Base-by-base conservation (phyloP, 805 yeast species). In the Peterozyma toletana region DNA sequence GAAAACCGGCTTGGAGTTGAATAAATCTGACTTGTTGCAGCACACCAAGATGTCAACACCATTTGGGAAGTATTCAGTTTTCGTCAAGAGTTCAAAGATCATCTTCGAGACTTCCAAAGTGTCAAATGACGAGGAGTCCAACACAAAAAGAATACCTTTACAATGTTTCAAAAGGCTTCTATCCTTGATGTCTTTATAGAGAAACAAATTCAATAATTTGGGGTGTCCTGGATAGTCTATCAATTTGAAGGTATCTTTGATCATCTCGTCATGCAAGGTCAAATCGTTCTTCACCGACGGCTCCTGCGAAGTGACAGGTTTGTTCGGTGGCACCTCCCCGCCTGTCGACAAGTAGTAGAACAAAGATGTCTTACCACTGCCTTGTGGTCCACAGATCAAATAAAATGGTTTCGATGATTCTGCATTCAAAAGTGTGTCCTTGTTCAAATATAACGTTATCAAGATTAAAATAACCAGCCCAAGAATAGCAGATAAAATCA, bases 181-280 rank as follows among this genome's bases (percentile, higher is more conserved):
- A 11, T 67, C 65, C 45, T 67, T 66, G 38, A 80, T 56, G 50
- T 73, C 65, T 45, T 75, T 73, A 43, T 74, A 72, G 46, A 68
- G 50, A 31, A 79, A 66, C 41, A 81, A 64, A 45, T 77, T 75
- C 43, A 75, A 76, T 51, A 90, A 76, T 61, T 87, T 88, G 44
- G 75, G 65, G 63, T 85, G 89, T n/a, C 97, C 96, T 2, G 99
- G 99, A 49, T 80, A 80, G 55, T 91, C 98, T 41, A 83, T 71
- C 35, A 90, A 59, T 48, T 72, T 77, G 55, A 66, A 73, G 44
- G 54, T 62, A 46, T 60, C 70, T 52, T 56, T 63, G 39, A 49
- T 65, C 3, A 61, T 57, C 2, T 63, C 63, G 6, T 63, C 55
- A 10, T 77, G 76, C n/a, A 78, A 52, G 40, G 57, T 51, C 42